Conservation (phyloP, 768 basidiomycete species). For the Pleurotus giganteus region DNA sequence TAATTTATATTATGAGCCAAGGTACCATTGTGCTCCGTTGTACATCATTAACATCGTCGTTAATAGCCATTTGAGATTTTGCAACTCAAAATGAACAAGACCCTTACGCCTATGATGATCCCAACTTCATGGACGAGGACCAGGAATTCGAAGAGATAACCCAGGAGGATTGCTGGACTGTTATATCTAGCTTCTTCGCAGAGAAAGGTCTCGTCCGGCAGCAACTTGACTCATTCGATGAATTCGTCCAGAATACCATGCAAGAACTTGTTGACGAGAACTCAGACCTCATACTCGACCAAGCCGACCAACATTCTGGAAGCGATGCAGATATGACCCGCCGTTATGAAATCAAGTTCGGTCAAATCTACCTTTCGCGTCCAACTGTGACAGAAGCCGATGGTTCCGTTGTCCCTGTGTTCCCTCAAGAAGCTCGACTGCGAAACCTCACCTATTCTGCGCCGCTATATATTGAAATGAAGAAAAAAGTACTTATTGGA, state of each 20-base stretch:
- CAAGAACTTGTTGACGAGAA: slow-evolving; percentile 98
- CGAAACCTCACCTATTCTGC: slow-evolving; percentile 96
- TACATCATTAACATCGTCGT: slow-evolving; percentile 25
- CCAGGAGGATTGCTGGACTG: slow-evolving; percentile 92
- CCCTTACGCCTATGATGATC: slow-evolving; percentile 58
- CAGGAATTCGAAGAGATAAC: slow-evolving; percentile 73
- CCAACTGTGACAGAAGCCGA: slow-evolving; percentile 96
- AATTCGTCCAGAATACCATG: slow-evolving; percentile 99
- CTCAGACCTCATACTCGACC: slow-evolving; percentile 92
- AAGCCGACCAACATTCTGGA: slow-evolving; percentile 94
- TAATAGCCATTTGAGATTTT: slow-evolving; percentile 41
- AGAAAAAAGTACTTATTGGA: slow-evolving; percentile 77
- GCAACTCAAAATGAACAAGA: slow-evolving; percentile 41
- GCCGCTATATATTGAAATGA: slow-evolving; percentile 94
- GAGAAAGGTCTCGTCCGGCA: slow-evolving; percentile 97
- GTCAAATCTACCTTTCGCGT: slow-evolving; percentile 94
- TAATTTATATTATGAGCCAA: slow-evolving; percentile 44
- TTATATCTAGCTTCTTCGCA: slow-evolving; percentile 95
- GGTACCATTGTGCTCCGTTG: slow-evolving; percentile 36
- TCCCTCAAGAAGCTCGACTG: slow-evolving; percentile 94
- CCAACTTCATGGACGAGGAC: slow-evolving; percentile 55
- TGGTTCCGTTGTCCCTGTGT: slow-evolving; percentile 89
- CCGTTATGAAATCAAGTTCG: slow-evolving; percentile 96
- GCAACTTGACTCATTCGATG: slow-evolving; percentile 97
- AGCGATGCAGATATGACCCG: slow-evolving; percentile 76